Evolutionary conservation across 2,329 filamentous ascomycete genomes (phyloP), one percentile per base, ranked within the genome.

Genomic region (Cryphonectria japonica): DNA sequence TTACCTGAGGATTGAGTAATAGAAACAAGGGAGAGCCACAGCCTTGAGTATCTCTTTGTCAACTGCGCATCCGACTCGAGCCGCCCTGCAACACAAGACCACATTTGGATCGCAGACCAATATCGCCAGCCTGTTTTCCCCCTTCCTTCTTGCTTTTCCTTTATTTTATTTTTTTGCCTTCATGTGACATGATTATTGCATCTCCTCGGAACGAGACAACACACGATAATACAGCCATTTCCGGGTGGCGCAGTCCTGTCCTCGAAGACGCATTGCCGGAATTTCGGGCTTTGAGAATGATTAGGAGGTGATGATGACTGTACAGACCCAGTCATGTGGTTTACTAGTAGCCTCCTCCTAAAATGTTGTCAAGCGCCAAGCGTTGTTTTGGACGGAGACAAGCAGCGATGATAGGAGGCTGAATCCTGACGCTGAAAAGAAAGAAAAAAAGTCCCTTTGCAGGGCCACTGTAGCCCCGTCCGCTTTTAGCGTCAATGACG

Each of bases 1-100:
- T 73, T 69, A 71, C 64, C 67, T 71, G 69, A 63, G 72, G 69
- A 73, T 73, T 73, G 69, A 67, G 72, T 73, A 73, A 73, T 71
- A 39, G 54, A 73, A 73, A 73, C 66, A 34, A 57, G 46, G 37
- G 46, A 57, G 39, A 65, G 65, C 65, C 69, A 68, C 69, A 71
- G 66, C 67, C 66, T 50, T 50, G 62, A 71, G 64, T 71, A 67
- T 68, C 68, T 71, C 72, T 73, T 73, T 73, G 72, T 73, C 72
- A 62, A 39, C 61, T 37, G 43, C 60, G 46, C 41, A 67, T 26
- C 61, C 59, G 64, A 37, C n/a, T 62, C 43, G 61, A 37, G 64
- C 54, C 57, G 62, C 68, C 64, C 65, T 61, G 43, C 46, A 57
- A 64, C 26, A 64, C 66, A 50, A 62, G 59, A 34, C 39, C 57